Evolutionary conservation across 257 asterid species (phyloP).

Genomic region (Penstemon newberryi): DNA sequence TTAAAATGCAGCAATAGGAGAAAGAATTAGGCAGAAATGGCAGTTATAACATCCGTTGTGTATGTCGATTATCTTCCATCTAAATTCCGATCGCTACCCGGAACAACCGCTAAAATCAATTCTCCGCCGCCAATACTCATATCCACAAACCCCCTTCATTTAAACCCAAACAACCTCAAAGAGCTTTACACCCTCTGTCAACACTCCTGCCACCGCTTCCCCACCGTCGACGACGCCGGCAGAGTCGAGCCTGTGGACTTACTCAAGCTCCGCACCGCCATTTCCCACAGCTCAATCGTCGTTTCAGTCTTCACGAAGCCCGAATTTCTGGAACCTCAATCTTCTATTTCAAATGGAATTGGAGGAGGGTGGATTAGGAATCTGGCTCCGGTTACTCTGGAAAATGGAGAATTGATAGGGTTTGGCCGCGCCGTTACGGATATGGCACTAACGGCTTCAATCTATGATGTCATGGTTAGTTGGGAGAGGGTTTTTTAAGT

Average conservation of each 20-base stretch:
- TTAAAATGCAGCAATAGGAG: no score
- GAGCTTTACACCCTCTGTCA: conserved; percentile 71
- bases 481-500: background rate
- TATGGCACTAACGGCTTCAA: conserved; percentile 70
- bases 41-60: conserved; percentile 44
- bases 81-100: conserved; percentile 40
- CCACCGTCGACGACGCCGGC: conserved; percentile 52
- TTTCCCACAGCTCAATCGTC: conserved; percentile 70
- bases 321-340: conserved; percentile 25
- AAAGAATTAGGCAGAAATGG: conserved; percentile 37
- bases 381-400: conserved; percentile 67
- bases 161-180: conserved; percentile 47
- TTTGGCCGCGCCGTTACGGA: conserved; percentile 94
- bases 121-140: conserved; percentile 56
- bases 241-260: conserved; percentile 59
- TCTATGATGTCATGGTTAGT: conserved; percentile 85
- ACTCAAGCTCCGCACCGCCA: conserved; percentile 63
- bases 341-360: conserved; percentile 36
- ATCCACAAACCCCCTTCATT: conserved; percentile 63
- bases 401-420: conserved; percentile 71
- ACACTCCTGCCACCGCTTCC: conserved; percentile 90
- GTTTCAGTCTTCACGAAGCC: conserved; percentile 71
- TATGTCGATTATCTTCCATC: conserved; percentile 56
- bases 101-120: conserved; percentile 34
- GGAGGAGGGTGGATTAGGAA: conserved; percentile 66